Percentiles rank a stretch among this genome's conserved stretches.
phyloP scores from a whole-genome alignment of 2,329 filamentous ascomycete species.

The Microsporum canis region DNA sequence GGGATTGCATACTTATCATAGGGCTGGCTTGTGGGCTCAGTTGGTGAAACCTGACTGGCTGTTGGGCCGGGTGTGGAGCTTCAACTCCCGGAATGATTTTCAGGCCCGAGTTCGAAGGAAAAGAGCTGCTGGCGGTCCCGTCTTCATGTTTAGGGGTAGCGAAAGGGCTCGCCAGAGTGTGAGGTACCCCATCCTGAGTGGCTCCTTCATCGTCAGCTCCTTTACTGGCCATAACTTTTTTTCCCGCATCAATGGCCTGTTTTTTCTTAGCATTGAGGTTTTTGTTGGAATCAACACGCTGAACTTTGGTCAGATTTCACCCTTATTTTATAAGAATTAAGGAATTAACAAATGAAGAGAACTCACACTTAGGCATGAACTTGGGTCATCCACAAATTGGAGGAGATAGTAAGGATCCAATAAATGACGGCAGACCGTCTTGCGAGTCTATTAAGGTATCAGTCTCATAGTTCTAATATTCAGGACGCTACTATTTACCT shows the following conservation, averaged over 20 bases:
- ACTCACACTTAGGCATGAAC: slow-evolving; percentile 13
- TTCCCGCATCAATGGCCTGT: slow-evolving; percentile 24
- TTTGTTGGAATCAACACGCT: slow-evolving; percentile 26
- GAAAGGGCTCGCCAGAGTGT: neutral
- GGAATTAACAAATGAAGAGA: no score
- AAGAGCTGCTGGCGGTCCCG: neutral
- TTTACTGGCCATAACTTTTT: slow-evolving; percentile 16
- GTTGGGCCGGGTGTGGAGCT: neutral
- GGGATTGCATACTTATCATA: neutral
- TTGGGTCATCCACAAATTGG: slow-evolving; percentile 29
- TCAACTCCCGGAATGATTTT: neutral
- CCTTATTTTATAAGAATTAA: neutral
- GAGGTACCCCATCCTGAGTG: neutral
- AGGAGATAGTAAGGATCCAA: slow-evolving; percentile 25
- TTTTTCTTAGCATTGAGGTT: slow-evolving; percentile 25
- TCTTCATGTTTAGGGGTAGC: neutral
- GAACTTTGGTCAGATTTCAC: slow-evolving; percentile 1
- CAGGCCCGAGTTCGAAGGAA: no score
- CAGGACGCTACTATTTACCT: slow-evolving; percentile 7
- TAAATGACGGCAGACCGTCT: slow-evolving; percentile 33
- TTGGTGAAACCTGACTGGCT: neutral
- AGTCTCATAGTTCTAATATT: neutral
- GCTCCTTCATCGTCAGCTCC: neutral
- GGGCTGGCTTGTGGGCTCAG: neutral
- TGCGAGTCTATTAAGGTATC: slow-evolving; percentile 18